Percentiles rank a stretch among this genome's conserved stretches.
Evolutionary conservation across 257 asterid species (phyloP).

Genomic region (Solanum infundibuliforme): DNA sequence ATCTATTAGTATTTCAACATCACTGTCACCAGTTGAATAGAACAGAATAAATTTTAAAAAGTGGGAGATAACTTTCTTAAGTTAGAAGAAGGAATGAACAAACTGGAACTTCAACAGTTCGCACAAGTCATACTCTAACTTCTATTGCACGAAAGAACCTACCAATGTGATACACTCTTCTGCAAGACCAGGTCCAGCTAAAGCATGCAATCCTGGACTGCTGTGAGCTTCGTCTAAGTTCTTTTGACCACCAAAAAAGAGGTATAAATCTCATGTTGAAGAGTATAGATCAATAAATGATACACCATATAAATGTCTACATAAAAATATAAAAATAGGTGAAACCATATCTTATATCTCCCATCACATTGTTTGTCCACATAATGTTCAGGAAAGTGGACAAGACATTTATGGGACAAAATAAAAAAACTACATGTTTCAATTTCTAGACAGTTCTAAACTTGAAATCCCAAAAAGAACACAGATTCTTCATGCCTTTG

Average conservation of each 20-base stretch:
- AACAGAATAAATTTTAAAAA: neutral
- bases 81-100: neutral
- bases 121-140: neutral
- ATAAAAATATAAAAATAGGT: neutral
- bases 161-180: slow-evolving; percentile 58
- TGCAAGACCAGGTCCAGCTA: slow-evolving; percentile 93
- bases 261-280: neutral
- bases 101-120: slow-evolving; percentile 1
- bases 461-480: neutral
- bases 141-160: neutral
- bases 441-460: neutral
- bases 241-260: slow-evolving; percentile 32
- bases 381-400: neutral
- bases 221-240: slow-evolving; percentile 91
- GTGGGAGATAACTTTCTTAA: neutral
- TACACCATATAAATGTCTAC: neutral
- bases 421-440: neutral
- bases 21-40: neutral
- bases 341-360: neutral
- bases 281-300: neutral
- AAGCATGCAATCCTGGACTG: slow-evolving; percentile 94
- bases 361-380: neutral
- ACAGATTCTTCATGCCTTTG: neutral
- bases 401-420: neutral
- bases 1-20: neutral